Conservation (phyloP, 1,284 basidiomycete species). For the Ceratobasidium sp. region DNA sequence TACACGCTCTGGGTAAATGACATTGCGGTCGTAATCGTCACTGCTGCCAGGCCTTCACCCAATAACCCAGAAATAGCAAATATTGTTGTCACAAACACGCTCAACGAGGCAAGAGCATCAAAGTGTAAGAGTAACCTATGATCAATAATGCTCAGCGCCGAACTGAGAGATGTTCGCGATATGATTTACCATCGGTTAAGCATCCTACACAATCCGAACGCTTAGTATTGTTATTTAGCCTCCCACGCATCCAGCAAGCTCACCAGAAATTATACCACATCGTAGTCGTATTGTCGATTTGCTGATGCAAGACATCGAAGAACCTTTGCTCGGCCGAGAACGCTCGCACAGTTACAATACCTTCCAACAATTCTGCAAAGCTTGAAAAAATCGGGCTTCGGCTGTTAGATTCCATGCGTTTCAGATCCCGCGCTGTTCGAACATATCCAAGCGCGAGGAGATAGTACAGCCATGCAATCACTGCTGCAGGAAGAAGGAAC, state of each 20-base stretch:
- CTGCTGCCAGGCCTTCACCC: constrained; percentile 77
- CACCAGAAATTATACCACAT: constrained; percentile 42
- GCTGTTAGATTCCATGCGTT: constrained; percentile 78
- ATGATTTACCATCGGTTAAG: constrained; percentile 47
- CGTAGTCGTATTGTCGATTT: constrained; percentile 67
- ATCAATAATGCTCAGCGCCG: no score
- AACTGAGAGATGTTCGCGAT: no score
- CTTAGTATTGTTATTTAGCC: no score
- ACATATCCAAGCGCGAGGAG: constrained; percentile 75
- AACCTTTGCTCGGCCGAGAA: constrained; percentile 86
- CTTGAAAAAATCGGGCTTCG: constrained; percentile 77
- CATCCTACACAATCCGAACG: constrained; percentile 43
- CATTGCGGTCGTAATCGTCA: constrained; percentile 85
- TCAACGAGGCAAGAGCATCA: constrained; percentile 70
- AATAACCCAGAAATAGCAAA: constrained; percentile 76
- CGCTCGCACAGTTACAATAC: constrained; percentile 86
- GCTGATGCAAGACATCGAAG: constrained; percentile 70
- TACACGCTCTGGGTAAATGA: constrained; percentile 56
- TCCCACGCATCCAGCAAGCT: no score
- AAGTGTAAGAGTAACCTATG: constrained; percentile 80
- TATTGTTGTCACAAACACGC: constrained; percentile 72
- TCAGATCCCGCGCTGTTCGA: constrained; percentile 76
- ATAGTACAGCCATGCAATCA: constrained; percentile 67
- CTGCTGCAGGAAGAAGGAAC: constrained; percentile 73
- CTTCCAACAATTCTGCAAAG: constrained; percentile 74